Percentiles rank a stretch among this genome's conserved stretches.
Conservation (phyloP, 2,329 filamentous ascomycete genomes). For the Talaromyces sp. region DNA sequence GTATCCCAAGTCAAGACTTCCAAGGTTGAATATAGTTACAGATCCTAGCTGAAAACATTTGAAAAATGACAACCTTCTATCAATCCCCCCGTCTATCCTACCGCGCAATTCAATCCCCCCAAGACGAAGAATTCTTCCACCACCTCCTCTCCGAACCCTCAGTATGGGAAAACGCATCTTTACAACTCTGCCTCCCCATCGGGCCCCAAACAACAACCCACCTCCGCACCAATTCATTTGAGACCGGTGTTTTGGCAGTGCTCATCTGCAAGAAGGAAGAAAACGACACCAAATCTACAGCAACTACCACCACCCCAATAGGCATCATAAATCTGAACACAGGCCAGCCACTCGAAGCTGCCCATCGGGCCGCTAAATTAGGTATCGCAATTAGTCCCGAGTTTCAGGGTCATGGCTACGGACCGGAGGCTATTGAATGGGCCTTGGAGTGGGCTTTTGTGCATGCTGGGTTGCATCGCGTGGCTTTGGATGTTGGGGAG, state of each 20-base stretch:
- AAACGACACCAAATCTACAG: not conserved
- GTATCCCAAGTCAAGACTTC: no score
- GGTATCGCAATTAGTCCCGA: not conserved
- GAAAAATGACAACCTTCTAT: not conserved
- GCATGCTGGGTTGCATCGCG: conserved; percentile 1
- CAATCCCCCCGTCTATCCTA: not conserved
- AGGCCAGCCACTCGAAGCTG: not conserved
- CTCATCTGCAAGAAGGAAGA: not conserved
- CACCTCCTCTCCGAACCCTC: not conserved
- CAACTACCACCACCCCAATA: not conserved
- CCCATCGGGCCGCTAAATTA: not conserved
- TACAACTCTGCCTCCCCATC: not conserved
- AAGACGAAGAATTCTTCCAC: not conserved
- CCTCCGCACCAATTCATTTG: not conserved
- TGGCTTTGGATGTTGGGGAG: not conserved
- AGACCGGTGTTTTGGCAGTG: not conserved
- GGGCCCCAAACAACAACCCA: not conserved
- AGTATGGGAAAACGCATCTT: not conserved
- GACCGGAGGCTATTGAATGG: not conserved
- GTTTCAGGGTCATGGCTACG: conserved; percentile 1
- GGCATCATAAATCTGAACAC: not conserved
- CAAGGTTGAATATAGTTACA: no score
- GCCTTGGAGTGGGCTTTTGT: conserved; percentile 3
- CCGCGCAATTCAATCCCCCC: not conserved
- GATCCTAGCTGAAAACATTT: no score